Evolutionary conservation across 805 yeast genomes (phyloP), one percentile per base, ranked within the genome.

Genomic region (Torulaspora quercuum): DNA sequence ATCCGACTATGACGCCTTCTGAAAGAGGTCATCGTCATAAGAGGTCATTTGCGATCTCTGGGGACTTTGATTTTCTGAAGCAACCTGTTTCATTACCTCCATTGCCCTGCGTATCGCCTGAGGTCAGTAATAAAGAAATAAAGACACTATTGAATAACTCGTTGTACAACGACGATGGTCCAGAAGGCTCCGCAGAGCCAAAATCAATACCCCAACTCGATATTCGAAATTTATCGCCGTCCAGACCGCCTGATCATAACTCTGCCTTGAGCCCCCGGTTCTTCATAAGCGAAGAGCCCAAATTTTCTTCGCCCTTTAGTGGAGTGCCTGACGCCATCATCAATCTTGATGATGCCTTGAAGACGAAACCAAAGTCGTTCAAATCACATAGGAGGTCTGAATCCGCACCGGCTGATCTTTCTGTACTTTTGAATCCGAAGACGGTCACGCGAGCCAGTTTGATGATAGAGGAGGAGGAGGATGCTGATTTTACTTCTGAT

Each of bases 31-130:
- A 87, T 61, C 75, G 84, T 29, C 95, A 87, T 53, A 75, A 85
- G 52, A 67, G 95, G 35, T 86, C 95, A 0, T 88, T 90, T 14
- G 95, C 95, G 0, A 80, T 87, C 5, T 82, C 92, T 6, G 92
- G 92, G 3, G 95, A 87, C 56, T 82, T 85, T 55, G 92, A 83
- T 49, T 63, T 63, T 37, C 48, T 63, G 32, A 59, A 58, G 27
- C 57, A 54, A 14, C 53, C 53, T 2, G 44, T 44, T 8, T 32
- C 45, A 19, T 36, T 43, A 10, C 49, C 50, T 14, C 50, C 48
- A 13, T 19, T 43, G 19, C 43, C 49, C 10, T 37, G 37, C 34
- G 23, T 35, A 6, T 33, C 46, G 4, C 43, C 50, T 6, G 41
- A 25, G 6, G 19, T n/a, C 11, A 20, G 23, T 3, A 15, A 20